These are phyloP conservation scores for Lactarius pseudohatsudake DNA, from an alignment of 768 basidiomycete species.

Conservation along the genomic window DNA sequence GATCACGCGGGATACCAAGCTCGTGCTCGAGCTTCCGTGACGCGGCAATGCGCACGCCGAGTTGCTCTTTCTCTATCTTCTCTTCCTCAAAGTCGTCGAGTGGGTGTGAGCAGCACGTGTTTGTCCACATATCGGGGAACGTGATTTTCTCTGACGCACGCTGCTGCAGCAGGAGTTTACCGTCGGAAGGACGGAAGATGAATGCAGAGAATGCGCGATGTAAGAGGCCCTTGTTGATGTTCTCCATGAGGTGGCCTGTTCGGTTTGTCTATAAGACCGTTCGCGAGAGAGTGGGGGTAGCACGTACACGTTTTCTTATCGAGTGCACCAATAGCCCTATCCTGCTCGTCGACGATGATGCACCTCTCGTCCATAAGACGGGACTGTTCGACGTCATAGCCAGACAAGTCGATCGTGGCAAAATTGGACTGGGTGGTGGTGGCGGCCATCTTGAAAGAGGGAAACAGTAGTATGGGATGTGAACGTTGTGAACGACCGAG, in stretches of 20 bases:
- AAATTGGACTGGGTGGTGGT: conserved; percentile 36
- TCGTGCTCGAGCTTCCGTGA: conserved; percentile 96
- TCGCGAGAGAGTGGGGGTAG: conserved; percentile 1
- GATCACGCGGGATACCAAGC: conserved; percentile 79
- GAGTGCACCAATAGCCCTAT: conserved; percentile 78
- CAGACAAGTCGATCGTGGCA: conserved; percentile 72
- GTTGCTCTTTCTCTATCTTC: conserved; percentile 71
- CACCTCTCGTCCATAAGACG: conserved; percentile 95
- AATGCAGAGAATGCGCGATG: conserved; percentile 99
- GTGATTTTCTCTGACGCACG: conserved; percentile 99
- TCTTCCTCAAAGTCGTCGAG: conserved; percentile 88
- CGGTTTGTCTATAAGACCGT: conserved; percentile 6
- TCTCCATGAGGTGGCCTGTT: conserved; percentile 94
- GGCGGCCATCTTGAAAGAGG: conserved; percentile 40
- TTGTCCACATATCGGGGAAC: conserved; percentile 99
- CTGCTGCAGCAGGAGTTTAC: conserved; percentile 90
- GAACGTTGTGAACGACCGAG: conserved; percentile 5
- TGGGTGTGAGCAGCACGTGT: conserved; percentile 98
- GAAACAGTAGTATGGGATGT: conserved; percentile 1
- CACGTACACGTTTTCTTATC: conserved; percentile 94
- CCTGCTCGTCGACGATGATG: conserved; percentile 87
- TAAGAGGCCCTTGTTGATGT: conserved; percentile 89
- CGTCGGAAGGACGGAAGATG: conserved; percentile 91
- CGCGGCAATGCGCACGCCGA: conserved; percentile 87
- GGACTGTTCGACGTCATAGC: conserved; percentile 91